Percentiles rank a stretch among this genome's conserved stretches.
phyloP scores from a whole-genome alignment of 2,329 filamentous ascomycete species.

The Alternaria ethzedia region DNA sequence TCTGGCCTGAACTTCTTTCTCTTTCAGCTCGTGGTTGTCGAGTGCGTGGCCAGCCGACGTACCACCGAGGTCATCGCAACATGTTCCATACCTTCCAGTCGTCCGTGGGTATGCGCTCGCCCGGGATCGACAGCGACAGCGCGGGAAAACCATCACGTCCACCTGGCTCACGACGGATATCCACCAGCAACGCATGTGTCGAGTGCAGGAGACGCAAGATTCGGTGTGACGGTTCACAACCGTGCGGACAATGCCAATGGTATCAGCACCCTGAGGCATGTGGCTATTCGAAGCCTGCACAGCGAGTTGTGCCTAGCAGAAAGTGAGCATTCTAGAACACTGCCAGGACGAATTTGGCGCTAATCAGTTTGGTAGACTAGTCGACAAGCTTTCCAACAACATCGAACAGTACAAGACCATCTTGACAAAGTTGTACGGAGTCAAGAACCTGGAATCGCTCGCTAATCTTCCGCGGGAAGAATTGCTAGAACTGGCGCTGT shows the following conservation, averaged over 20 bases:
- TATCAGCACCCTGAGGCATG: slow-evolving; percentile 80
- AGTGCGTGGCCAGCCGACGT: not conserved
- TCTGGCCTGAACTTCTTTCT: slow-evolving; percentile 9
- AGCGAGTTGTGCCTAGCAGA: slow-evolving; percentile 76
- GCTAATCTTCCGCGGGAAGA: slow-evolving; percentile 51
- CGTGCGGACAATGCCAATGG: slow-evolving; percentile 82
- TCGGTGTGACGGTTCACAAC: slow-evolving; percentile 80
- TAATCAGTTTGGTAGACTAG: slow-evolving; percentile 63
- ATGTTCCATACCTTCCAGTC: slow-evolving; percentile 58
- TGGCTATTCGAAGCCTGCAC: slow-evolving; percentile 80
- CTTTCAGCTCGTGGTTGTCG: not conserved
- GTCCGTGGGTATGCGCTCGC: slow-evolving; percentile 40
- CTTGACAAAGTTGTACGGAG: slow-evolving; percentile 52
- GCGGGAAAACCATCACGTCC: slow-evolving; percentile 45
- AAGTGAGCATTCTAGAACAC: slow-evolving; percentile 61
- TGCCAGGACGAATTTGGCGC: slow-evolving; percentile 43
- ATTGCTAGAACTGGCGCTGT: slow-evolving; percentile 53
- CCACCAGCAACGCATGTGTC: slow-evolving; percentile 69
- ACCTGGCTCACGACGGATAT: slow-evolving; percentile 52
- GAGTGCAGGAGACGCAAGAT: slow-evolving; percentile 84
- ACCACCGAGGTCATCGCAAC: slow-evolving; percentile 6
- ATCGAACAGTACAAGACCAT: slow-evolving; percentile 56
- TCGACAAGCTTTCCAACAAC: slow-evolving; percentile 60
- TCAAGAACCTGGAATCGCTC: slow-evolving; percentile 50
- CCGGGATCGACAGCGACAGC: slow-evolving; percentile 42